Base-by-base conservation (phyloP, 1,139 yeast species). In the Debaryomyces coudertii region DNA sequence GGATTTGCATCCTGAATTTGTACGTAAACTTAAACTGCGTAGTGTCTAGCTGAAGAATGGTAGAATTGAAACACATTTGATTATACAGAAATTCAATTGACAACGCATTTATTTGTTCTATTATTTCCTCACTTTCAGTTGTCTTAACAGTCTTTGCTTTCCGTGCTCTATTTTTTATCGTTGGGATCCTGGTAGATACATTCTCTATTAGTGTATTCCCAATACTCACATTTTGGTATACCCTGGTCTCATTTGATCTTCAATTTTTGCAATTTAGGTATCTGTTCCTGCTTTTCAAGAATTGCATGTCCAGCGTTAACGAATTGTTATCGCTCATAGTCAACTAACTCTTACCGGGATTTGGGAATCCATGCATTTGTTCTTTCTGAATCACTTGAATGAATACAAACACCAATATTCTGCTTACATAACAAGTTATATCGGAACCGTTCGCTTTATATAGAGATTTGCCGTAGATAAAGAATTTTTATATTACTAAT, bases 221-320 rank as follows among this genome's bases (percentile, higher is more conserved):
- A 43, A 28, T 43, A 43, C 20, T 38, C 41, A 56, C 96, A 88
- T 0, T 60, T 51, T 0, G 96, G 96, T 52, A 82, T 80, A 24
- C 47, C 56, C 54, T 89, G 95, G 56, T 85, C 87, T 60, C 96
- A 89, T 58, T 87, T 86, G 42, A 85, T 79, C 61, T 87, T 87
- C 47, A 82, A 68, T 48, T 76, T 55, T 87, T 83, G 61, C 96
- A 88, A 39, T 76, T 70, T 51, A 82, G 87, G 57, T 96, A 89
- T 0, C 90, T 38, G 20, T 28, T 37, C 16, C 27, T 27, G n/a
- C 6, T 18, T 22, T 27, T 37, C 16, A 14, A 12, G 5, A 8
- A 29, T 15, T 9, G 20, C 8, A 18, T 29, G 14, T 29, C 33
- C 5, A 9, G 16, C 12, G 20, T 12, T 29, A 16, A 29, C 5